phyloP scores from a whole-genome alignment of 768 basidiomycete genomes.

The Boletus bicolor region DNA sequence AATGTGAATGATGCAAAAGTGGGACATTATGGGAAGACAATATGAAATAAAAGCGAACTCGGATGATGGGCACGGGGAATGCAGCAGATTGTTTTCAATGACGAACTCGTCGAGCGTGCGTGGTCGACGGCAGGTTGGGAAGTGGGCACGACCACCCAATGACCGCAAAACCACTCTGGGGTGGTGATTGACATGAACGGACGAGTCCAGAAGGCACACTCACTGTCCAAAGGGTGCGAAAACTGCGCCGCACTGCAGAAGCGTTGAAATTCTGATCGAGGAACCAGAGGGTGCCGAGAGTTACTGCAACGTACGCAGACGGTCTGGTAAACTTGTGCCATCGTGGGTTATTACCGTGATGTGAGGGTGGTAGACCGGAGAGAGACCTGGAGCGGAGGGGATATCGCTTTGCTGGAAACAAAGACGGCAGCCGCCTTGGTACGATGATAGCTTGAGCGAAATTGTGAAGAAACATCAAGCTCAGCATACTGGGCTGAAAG shows the following conservation, averaged over 20 bases:
- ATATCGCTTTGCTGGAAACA: neutral
- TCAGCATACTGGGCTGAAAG: neutral
- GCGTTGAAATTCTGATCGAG: conserved; percentile 47
- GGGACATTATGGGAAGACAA: neutral
- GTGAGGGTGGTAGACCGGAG: neutral
- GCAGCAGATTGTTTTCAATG: neutral
- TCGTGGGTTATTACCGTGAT: neutral
- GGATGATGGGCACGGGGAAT: neutral
- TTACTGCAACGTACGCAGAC: conserved; percentile 22
- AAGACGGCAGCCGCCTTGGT: neutral
- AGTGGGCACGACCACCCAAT: too few relatives aligned
- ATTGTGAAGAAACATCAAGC: conserved; percentile 5
- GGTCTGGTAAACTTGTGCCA: conserved; percentile 19
- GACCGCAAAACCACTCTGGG: neutral
- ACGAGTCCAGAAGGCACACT: conserved; percentile 12
- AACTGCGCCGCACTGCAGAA: conserved; percentile 44
- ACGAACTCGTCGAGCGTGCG: neutral
- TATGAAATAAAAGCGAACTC: neutral
- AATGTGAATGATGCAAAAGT: neutral
- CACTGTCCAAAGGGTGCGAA: conserved; percentile 50
- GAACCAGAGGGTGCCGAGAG: conserved; percentile 34
- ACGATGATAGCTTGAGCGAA: neutral
- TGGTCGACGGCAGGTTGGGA: neutral
- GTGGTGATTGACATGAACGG: too few relatives aligned
- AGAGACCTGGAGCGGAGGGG: conserved; percentile 1